phyloP scores from a whole-genome alignment of 2,329 filamentous ascomycete genomes.

The Aschersonia sp. region DNA sequence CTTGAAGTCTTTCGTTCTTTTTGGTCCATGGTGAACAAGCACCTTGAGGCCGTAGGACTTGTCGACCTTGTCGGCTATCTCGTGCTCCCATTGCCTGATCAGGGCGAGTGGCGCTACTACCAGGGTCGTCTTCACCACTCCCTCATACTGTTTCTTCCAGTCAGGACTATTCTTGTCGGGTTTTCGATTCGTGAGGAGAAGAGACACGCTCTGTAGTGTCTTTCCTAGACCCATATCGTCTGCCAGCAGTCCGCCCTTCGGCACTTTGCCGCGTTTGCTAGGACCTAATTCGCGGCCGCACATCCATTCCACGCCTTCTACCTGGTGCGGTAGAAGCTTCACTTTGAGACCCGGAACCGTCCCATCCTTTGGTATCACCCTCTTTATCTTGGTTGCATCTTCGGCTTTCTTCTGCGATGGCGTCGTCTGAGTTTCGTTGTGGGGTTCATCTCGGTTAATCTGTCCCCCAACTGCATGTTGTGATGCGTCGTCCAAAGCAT shows the following conservation, averaged over 20 bases:
- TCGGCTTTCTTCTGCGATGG: constrained; percentile 2
- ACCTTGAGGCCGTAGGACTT: constrained; percentile 60
- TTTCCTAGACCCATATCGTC: constrained; percentile 98
- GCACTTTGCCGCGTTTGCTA: constrained; percentile 66
- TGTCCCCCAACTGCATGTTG: background rate
- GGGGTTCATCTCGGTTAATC: background rate
- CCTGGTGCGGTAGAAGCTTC: constrained; percentile 81
- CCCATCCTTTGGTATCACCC: constrained; percentile 28
- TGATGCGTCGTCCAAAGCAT: constrained; percentile 15
- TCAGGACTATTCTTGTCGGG: constrained; percentile 40
- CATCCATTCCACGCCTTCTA: constrained; percentile 94
- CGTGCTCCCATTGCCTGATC: constrained; percentile 93
- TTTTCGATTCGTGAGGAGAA: constrained; percentile 73
- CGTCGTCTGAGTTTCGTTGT: constrained; percentile 1
- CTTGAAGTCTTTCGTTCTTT: constrained; percentile 63
- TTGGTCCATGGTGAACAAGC: constrained; percentile 80
- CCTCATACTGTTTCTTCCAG: constrained; percentile 55
- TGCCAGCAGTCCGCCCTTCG: constrained; percentile 86
- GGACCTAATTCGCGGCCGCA: constrained; percentile 77
- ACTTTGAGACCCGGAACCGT: constrained; percentile 68
- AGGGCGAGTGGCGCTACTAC: constrained; percentile 87
- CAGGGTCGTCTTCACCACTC: constrained; percentile 65
- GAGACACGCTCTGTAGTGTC: constrained; percentile 82
- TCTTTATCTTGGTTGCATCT: constrained; percentile 7
- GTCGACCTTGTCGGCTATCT: constrained; percentile 73